Evolutionary conservation across 202 grass and related monocot species (phyloP), one percentile per base, ranked within the genome.

Genomic region (Schoenoplectus triqueter): DNA sequence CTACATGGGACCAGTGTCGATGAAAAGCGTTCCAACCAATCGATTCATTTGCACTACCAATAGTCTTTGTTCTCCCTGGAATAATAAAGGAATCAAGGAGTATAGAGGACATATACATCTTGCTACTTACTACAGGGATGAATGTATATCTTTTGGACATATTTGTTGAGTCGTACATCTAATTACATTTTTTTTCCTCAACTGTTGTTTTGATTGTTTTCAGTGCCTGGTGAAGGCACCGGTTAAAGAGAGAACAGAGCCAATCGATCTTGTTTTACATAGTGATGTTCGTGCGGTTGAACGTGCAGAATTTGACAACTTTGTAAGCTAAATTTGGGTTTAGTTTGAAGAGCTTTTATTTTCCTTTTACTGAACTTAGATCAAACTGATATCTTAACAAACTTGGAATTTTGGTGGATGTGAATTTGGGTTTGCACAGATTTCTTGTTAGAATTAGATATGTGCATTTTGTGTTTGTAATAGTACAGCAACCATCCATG

Each of bases 281-380:
- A 99, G 90, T 41, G 90, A 99, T 66, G 71, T 92, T 7, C 93
- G 97, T 14, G 93, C 97, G 10, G 39, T 94, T 57, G 93, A 92
- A 54, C 92, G 97, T 56, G 86, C 93, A 64, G 93, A 85, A 82
- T 99, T 91, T 10, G 93, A 99, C 87, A 80, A 91, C 51, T 78
- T 90, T 8, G 97, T 99, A 89, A 99, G 90, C 71, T 80, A 86
- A 18, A 51, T 81, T 74, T 52, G 50, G 80, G 60, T 47, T 57
- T 82, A 59, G 39, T 83, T 57, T 73, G 73, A 42, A 69, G 10
- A 47, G 10, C 2, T 69, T 70, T 18, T 57, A 48, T 20, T 48
- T 80, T 81, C 48, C 19, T 64, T 80, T 1, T 56, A 69, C 49
- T 55, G 4, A 31, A 81, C 21, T 56, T 57, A 21, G 73, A 40